These are phyloP conservation scores for Agrocybe chaxingu DNA, from an alignment of 768 basidiomycete genomes.

Conservation along the genomic window DNA sequence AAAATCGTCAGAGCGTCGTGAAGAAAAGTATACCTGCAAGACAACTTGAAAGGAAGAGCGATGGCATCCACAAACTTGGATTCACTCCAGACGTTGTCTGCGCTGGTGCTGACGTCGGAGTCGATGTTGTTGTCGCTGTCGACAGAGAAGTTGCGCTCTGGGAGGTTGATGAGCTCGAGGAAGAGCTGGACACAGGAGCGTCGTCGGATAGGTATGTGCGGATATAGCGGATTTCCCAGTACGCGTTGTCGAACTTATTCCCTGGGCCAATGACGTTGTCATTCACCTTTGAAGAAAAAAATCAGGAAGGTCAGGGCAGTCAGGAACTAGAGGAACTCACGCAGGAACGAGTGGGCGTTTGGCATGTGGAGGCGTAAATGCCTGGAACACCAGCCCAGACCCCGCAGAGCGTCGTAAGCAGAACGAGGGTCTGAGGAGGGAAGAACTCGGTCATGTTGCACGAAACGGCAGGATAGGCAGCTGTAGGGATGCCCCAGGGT, in stretches of 20 bases:
- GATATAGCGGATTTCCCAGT: slow-evolving; percentile 60
- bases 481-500: slow-evolving; percentile 58
- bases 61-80: too few species aligned
- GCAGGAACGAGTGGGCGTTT: slow-evolving; percentile 32
- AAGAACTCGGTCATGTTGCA: slow-evolving; percentile 59
- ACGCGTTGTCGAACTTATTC: slow-evolving; percentile 45
- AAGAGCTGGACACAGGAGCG: slow-evolving; percentile 8
- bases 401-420: slow-evolving; percentile 69
- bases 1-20: too few species aligned
- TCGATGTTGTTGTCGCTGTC: too few species aligned
- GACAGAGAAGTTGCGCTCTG: too few species aligned
- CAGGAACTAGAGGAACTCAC: slow-evolving; percentile 22
- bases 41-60: too few species aligned
- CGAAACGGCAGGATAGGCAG: slow-evolving; percentile 52
- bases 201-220: slow-evolving; percentile 47
- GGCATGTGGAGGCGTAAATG: slow-evolving; percentile 42
- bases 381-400: slow-evolving; percentile 42
- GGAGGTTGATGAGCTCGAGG: neutral
- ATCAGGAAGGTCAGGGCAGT: neutral
- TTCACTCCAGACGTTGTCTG: too few species aligned
- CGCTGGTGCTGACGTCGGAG: too few species aligned
- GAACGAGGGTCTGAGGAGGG: slow-evolving; percentile 60
- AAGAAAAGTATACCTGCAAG: too few species aligned
- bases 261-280: slow-evolving; percentile 49
- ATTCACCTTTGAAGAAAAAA: slow-evolving; percentile 17